A percentile compares a stretch with the other conserved stretches of the same genome.
Evolutionary conservation across 108 stramenopile species (phyloP).

Genomic region (Schizochytrium sp.): DNA sequence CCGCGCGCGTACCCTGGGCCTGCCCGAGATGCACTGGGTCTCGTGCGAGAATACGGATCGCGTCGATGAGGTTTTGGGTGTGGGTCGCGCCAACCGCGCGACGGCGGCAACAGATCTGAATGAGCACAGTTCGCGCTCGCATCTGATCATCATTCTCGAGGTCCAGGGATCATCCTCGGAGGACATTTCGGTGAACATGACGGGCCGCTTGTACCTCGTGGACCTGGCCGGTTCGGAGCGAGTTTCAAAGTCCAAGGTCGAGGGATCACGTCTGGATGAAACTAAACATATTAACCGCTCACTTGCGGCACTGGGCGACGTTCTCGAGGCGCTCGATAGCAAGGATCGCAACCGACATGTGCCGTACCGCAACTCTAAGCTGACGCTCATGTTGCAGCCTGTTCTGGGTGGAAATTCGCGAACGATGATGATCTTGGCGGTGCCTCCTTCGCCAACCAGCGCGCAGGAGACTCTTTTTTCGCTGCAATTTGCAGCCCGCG

Average conservation of each 20-base stretch:
- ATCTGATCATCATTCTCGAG: constrained; percentile 48
- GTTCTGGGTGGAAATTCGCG: constrained; percentile 20
- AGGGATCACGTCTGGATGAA: constrained; percentile 52
- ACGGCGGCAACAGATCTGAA: constrained; percentile 62
- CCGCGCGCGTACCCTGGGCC: constrained; percentile 53
- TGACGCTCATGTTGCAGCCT: constrained; percentile 50
- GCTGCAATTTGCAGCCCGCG: constrained; percentile 37
- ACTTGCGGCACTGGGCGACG: constrained; percentile 71
- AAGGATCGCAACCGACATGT: constrained; percentile 41
- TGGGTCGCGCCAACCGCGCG: constrained; percentile 62
- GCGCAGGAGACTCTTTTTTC: constrained; percentile 35
- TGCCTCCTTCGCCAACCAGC: constrained; percentile 24
- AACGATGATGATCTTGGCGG: constrained; percentile 39
- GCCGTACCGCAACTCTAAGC: constrained; percentile 55
- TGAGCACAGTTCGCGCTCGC: constrained; percentile 54
- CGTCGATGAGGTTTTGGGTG: constrained; percentile 65
- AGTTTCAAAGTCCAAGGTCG: constrained; percentile 55
- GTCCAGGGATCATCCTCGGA: constrained; percentile 16
- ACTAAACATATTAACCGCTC: constrained; percentile 62
- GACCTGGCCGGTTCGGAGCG: constrained; percentile 74
- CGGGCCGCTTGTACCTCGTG: constrained; percentile 65
- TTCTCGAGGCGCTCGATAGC: constrained; percentile 74
- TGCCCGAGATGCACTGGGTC: constrained; percentile 80
- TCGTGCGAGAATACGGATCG: constrained; percentile 57
- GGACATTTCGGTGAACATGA: constrained; percentile 12